These are phyloP conservation scores for Taphrina sp. DNA, from an alignment of 1,139 yeast species.

Conservation along the genomic window DNA sequence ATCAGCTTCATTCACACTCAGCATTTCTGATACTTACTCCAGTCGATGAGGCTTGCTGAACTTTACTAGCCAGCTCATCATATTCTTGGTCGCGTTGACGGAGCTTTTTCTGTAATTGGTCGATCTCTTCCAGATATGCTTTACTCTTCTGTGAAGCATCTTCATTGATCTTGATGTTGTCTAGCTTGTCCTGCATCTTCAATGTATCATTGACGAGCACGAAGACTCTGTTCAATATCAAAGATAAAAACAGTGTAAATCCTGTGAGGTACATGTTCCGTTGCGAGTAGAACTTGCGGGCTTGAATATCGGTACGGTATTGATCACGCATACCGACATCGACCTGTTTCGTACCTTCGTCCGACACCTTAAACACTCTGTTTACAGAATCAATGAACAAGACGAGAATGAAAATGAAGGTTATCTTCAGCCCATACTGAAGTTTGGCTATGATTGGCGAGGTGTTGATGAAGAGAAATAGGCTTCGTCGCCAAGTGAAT, in stretches of 20 bases:
- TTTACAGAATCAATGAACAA: conserved; percentile 86
- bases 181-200: conserved; percentile 54
- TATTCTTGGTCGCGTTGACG: conserved; percentile 55
- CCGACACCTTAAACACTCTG: conserved; percentile 69
- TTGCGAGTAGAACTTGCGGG: conserved; percentile 91
- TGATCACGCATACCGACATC: conserved; percentile 39
- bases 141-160: conserved; percentile 42
- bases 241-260: conserved; percentile 83
- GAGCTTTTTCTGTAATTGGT: conserved; percentile 56
- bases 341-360: conserved; percentile 48
- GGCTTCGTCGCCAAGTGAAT: conserved; percentile 63
- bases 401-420: conserved; percentile 77
- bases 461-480: conserved; percentile 61
- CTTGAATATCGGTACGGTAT: conserved; percentile 77
- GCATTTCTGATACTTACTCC: too few species aligned
- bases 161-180: conserved; percentile 38
- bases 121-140: conserved; percentile 44
- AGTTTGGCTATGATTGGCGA: conserved; percentile 73
- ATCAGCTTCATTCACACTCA: not conserved
- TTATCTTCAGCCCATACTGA: conserved; percentile 65
- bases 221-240: conserved; percentile 83
- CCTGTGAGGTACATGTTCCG: conserved; percentile 97
- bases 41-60: conserved; percentile 45
- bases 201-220: conserved; percentile 74
- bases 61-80: conserved; percentile 62